These are phyloP conservation scores for Scedosporium minutisporum DNA, from an alignment of 2,329 filamentous ascomycete genomes.

Conservation along the genomic window DNA sequence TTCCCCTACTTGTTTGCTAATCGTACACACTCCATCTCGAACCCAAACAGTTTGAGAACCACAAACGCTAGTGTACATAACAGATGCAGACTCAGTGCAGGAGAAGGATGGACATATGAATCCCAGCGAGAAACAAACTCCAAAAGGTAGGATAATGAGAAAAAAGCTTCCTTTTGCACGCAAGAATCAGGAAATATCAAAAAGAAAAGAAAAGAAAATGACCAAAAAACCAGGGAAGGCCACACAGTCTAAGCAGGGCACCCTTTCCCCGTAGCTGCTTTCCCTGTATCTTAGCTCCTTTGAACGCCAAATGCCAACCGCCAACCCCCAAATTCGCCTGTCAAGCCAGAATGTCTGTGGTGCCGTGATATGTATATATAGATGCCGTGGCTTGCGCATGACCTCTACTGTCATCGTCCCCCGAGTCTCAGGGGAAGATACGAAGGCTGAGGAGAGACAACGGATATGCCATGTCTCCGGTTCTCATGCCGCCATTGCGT, in stretches of 20 bases:
- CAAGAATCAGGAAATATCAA: neutral
- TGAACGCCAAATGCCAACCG: neutral
- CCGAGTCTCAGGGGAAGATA: neutral
- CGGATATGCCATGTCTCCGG: no score
- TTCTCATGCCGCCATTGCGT: neutral
- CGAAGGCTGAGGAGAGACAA: neutral
- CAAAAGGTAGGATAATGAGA: no score
- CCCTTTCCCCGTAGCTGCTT: neutral
- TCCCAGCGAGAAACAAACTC: no score
- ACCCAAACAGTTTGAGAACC: no score
- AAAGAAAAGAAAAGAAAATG: slow-evolving; percentile 3
- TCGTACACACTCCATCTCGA: no score
- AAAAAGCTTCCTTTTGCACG: no score
- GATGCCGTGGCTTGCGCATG: neutral
- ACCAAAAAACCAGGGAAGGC: neutral
- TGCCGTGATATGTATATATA: neutral
- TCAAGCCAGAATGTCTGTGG: neutral
- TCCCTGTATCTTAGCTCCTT: slow-evolving; percentile 6
- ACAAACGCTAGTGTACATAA: no score
- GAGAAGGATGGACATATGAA: neutral
- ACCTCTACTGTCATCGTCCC: neutral
- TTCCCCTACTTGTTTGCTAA: no score
- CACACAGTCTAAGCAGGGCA: neutral
- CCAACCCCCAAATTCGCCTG: neutral
- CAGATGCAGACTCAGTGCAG: neutral